Evolutionary conservation across 1,284 basidiomycete species (phyloP).

Genomic region (Mycena sp.): DNA sequence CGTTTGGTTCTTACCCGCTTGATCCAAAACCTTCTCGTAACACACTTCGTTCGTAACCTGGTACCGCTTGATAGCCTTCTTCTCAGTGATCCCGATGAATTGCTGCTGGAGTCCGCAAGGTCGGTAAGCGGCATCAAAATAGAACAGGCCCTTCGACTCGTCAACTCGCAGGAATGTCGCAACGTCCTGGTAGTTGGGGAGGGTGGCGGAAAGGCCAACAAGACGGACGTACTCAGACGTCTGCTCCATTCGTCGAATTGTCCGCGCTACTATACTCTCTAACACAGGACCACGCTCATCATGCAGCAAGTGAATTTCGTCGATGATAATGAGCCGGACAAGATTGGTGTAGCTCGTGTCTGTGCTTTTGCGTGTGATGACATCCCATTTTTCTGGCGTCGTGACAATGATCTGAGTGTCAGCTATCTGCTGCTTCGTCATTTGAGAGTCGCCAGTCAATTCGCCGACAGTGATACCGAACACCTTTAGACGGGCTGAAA

Average conservation of each 20-base stretch:
- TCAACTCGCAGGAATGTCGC: conserved; percentile 98
- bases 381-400: conserved; percentile 99
- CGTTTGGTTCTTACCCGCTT: conserved; percentile 91
- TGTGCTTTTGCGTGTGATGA: conserved; percentile 97
- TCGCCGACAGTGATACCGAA: conserved; percentile 94
- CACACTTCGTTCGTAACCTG: conserved; percentile 99
- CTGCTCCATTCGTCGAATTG: conserved; percentile 96
- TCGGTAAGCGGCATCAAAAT: conserved; percentile 94
- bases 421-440: conserved; percentile 97
- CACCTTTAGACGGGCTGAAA: conserved; percentile 81
- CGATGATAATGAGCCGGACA: conserved; percentile 96
- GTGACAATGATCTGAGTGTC: conserved; percentile 99
- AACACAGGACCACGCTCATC: conserved; percentile 99
- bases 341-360: conserved; percentile 98
- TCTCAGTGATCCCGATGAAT: conserved; percentile 98
- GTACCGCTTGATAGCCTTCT: conserved; percentile 98
- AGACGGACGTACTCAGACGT: conserved; percentile 93
- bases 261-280: conserved; percentile 91
- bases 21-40: conserved; percentile 97
- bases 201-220: conserved; percentile 94
- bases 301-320: conserved; percentile 97
- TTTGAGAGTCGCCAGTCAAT: conserved; percentile 96
- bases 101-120: conserved; percentile 97
- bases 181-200: conserved; percentile 99
- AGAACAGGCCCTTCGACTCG: conserved; percentile 92